Evolutionary conservation across 1,284 basidiomycete genomes (phyloP), one percentile per base, ranked within the genome.

Genomic region (Gomphus bonarii): DNA sequence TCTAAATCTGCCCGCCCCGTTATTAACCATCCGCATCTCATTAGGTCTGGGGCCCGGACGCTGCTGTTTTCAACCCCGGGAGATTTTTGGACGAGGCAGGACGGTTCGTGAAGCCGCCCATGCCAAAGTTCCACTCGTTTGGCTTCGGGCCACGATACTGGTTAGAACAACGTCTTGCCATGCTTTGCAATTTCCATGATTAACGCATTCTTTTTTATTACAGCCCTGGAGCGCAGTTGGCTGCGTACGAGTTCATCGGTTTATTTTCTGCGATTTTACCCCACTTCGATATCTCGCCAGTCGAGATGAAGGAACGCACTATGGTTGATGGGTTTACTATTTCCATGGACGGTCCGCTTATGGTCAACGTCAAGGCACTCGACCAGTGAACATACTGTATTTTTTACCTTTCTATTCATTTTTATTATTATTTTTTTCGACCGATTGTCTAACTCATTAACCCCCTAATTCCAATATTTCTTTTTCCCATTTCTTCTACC

Each of bases 181-280:
- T 10, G 14, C 14, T 46, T 5, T 22, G 11, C 30, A 11, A 5
- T 51, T 20, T 11, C 20, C 12, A 20, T 4, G 18, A 28, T 38
- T 35, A 18, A 18, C 38, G 3, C 14, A 31, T 10, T n/a, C 11
- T 36, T 36, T 12, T 16, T 33, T 16, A 25, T 33, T 36, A 14
- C 40, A 66, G 65, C 53, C 64, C 65, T 31, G 65, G 58, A 1
- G 56, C 54, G 16, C 63, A 63, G 38, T 58, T 66, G 5, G 62
- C 57, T 5, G 49, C 63, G 10, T 65, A 65, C 38, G 63, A 66
- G 57, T 65, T 65, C 42, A 61, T 66, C 14, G 60, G 61, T 1
- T 48, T 58, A 25, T 59, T 58, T 56, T 58, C 63, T 4, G 56
- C 55, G 1, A 49, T 66, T 5, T 53, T 65, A 2, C 63, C 64